phyloP scores from a whole-genome alignment of 139 green algal genomes.

The Gonium pectorale region DNA sequence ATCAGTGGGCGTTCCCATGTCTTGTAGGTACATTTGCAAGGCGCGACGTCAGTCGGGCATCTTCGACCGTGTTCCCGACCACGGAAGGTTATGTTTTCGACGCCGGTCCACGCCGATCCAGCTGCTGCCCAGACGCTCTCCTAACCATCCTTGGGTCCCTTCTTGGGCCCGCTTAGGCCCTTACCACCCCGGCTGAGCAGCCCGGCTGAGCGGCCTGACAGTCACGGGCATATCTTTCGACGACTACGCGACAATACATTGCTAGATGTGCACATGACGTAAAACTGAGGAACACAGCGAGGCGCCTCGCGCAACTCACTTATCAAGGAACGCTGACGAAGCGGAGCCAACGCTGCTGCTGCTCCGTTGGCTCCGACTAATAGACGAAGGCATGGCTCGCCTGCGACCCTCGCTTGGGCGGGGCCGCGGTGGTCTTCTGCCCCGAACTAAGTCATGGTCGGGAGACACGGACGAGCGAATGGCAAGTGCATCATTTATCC shows the following conservation, averaged over 20 bases:
- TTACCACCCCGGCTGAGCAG: neutral
- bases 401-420: too few species aligned
- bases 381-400: slow-evolving; percentile 10
- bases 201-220: neutral
- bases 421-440: too few species aligned
- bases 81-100: neutral
- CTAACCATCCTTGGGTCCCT: neutral
- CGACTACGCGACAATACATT: neutral
- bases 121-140: neutral
- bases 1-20: neutral
- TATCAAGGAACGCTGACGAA: slow-evolving; percentile 25
- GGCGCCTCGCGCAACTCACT: neutral
- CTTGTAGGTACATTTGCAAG: neutral
- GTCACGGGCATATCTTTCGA: neutral
- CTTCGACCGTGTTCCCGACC: neutral
- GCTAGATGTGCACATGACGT: neutral
- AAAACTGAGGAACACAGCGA: neutral
- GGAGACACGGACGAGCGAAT: too few species aligned
- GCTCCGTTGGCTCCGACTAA: slow-evolving; percentile 5
- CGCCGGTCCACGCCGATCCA: neutral
- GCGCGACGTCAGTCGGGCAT: neutral
- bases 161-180: neutral
- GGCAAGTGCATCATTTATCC: too few species aligned
- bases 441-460: too few species aligned
- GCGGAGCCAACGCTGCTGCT: slow-evolving; percentile 12